Percentiles rank a stretch among this genome's conserved stretches.
Evolutionary conservation across 352 stramenopile species (phyloP).

Genomic region (Pythium pyrilobum): DNA sequence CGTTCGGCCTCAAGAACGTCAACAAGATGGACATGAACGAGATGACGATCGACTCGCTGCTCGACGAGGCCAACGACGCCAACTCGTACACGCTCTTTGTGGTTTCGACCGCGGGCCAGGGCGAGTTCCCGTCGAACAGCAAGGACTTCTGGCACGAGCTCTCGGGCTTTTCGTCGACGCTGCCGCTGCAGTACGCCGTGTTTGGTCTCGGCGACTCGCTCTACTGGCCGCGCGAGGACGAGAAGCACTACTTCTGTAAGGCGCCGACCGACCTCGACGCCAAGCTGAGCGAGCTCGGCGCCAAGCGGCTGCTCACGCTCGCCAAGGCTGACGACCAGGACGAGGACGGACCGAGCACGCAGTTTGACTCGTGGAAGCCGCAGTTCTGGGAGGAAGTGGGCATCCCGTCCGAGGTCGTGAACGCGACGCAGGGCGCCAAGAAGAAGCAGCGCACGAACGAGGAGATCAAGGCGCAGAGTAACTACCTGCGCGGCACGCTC

Average conservation of each 20-base stretch:
- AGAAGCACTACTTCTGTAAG: constrained; percentile 86
- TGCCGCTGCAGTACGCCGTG: constrained; percentile 70
- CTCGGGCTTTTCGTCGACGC: constrained; percentile 43
- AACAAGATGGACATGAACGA: constrained; percentile 83
- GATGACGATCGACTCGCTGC: constrained; percentile 61
- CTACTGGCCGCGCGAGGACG: constrained; percentile 79
- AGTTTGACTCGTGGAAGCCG: constrained; percentile 71
- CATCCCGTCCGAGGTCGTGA: constrained; percentile 50
- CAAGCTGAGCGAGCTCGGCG: constrained; percentile 69
- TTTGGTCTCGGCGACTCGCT: constrained; percentile 76
- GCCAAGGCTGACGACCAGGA: constrained; percentile 81
- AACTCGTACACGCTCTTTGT: constrained; percentile 75
- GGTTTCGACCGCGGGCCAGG: constrained; percentile 73
- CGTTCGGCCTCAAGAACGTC: constrained; percentile 71
- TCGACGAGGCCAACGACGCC: constrained; percentile 64
- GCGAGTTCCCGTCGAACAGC: constrained; percentile 73
- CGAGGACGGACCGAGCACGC: constrained; percentile 66
- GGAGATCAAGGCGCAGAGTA: constrained; percentile 79
- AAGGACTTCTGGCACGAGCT: constrained; percentile 79
- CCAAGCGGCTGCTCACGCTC: constrained; percentile 45
- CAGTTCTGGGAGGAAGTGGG: constrained; percentile 70
- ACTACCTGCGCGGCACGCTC: constrained; percentile 71
- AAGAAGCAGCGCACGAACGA: constrained; percentile 80
- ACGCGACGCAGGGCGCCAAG: constrained; percentile 32
- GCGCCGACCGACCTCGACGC: constrained; percentile 59